Base-by-base conservation (phyloP, 2,329 filamentous ascomycete genomes). In the Diaporthe sp. region DNA sequence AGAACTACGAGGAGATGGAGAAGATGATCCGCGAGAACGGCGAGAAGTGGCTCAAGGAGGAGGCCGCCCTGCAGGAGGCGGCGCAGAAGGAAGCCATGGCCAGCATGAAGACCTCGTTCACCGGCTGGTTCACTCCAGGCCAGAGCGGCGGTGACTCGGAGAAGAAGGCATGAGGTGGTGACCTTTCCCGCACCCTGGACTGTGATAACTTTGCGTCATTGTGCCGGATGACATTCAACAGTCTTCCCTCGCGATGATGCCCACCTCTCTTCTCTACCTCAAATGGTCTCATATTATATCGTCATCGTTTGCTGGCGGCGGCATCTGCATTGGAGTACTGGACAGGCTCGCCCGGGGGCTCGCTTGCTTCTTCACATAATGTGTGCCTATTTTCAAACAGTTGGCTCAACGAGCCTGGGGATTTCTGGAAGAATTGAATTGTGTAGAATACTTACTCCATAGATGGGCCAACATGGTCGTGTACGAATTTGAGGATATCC, bases 1-100 rank as follows among this genome's bases (percentile, higher is more conserved):
- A 93, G 83, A 94, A 96, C 84, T 99, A 98, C 85, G 91, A 97
- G 87, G 86, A 92, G 78, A 89, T 98, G 76, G 96, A 98, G 84
- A 93, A 92, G 85, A 94, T 98, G 86, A 97, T 99, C 79, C 90
- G 93, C 61, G 94, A 97, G 84, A 97, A 98, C 82, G 97, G 96
- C 70, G 95, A 96, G 83, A 95, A 96, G 86, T 98, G 96, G 95
- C 88, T 99, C 79, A 96, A 96, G 87, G 96, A 98, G 84, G 96
- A 98, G 88, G 94, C 94, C 57, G 92, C 92, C 66, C 91, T 94
- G 82, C 93, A 96, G 86, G 96, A 98, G 88, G 96, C 95, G 87
- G 89, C 92, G 77, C 94, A 96, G 84, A 94, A 97, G 81, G 95
- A 97, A 85, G 93, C 93, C 80, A 96, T 97, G 93, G 94, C 93